Evolutionary conservation across 2,329 filamentous ascomycete genomes (phyloP).

Genomic region (Lithohypha guttulata): DNA sequence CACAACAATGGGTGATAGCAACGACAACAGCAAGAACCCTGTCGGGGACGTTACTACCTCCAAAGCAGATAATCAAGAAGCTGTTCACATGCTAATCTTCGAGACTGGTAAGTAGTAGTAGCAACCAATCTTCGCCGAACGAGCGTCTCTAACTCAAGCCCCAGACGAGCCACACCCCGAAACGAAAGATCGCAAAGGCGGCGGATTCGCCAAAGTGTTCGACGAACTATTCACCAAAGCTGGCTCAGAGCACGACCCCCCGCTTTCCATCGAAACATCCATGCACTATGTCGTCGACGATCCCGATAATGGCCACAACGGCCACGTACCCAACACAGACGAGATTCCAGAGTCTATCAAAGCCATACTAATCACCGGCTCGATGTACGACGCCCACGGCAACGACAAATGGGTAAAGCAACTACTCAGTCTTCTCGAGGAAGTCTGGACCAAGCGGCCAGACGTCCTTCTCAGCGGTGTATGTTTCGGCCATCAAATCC

Average conservation of each 20-base stretch:
- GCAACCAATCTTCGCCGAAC: too few relatives aligned
- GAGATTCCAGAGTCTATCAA: constrained; percentile 37
- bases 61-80: neutral
- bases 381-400: constrained; percentile 39
- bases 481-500: constrained; percentile 40
- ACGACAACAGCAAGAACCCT: neutral
- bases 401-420: constrained; percentile 35
- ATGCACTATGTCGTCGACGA: constrained; percentile 46
- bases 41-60: neutral
- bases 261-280: constrained; percentile 44
- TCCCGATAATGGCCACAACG: constrained; percentile 28
- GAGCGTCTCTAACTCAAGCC: too few relatives aligned
- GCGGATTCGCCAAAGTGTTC: constrained; percentile 46
- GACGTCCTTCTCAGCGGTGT: constrained; percentile 41
- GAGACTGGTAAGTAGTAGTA: too few relatives aligned
- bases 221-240: constrained; percentile 42
- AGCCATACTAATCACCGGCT: constrained; percentile 38
- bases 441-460: constrained; percentile 41
- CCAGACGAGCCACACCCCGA: constrained; percentile 46
- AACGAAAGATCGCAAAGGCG: constrained; percentile 39
- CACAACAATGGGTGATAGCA: too few relatives aligned
- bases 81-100: constrained; percentile 42
- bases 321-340: constrained; percentile 29
- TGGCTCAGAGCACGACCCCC: constrained; percentile 43
- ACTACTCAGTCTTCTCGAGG: constrained; percentile 33